phyloP scores from a whole-genome alignment of 768 basidiomycete genomes.

The Suillus occidentalis region DNA sequence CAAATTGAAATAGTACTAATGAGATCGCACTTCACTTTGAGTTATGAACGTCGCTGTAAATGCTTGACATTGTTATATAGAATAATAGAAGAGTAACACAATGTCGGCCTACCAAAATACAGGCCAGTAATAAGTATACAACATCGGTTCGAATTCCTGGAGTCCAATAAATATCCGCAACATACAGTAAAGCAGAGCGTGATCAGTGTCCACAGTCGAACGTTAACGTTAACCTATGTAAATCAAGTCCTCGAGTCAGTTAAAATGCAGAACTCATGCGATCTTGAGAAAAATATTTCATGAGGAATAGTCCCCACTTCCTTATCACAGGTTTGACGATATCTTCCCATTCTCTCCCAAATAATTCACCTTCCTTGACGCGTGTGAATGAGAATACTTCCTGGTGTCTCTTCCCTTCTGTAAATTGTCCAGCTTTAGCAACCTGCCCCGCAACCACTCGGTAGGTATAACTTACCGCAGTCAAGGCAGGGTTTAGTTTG shows the following conservation, averaged over 20 bases:
- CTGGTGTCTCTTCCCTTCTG: slow-evolving; percentile 61
- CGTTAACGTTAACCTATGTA: too few species aligned
- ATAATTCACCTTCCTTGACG: slow-evolving; percentile 48
- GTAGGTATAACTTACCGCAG: slow-evolving; percentile 50
- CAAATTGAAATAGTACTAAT: too few species aligned
- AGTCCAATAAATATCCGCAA: not conserved
- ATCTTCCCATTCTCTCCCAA: slow-evolving; percentile 70
- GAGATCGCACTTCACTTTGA: not conserved
- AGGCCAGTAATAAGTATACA: not conserved
- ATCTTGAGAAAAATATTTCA: slow-evolving; percentile 27
- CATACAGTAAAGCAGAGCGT: not conserved
- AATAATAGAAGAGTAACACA: not conserved
- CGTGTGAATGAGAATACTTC: slow-evolving; percentile 79
- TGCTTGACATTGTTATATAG: too few species aligned
- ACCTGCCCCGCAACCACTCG: not conserved
- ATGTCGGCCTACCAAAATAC: not conserved
- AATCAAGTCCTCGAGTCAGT: not conserved
- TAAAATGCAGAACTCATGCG: not conserved
- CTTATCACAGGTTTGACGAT: slow-evolving; percentile 76
- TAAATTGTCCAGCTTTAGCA: slow-evolving; percentile 1
- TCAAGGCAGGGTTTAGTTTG: slow-evolving; percentile 36
- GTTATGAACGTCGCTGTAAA: too few species aligned
- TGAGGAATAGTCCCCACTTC: slow-evolving; percentile 72
- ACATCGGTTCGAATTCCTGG: not conserved
- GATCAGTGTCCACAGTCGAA: not conserved